Evolutionary conservation across 2,329 filamentous ascomycete genomes (phyloP).

Genomic region (Phaeosphaeriaceae sp.): DNA sequence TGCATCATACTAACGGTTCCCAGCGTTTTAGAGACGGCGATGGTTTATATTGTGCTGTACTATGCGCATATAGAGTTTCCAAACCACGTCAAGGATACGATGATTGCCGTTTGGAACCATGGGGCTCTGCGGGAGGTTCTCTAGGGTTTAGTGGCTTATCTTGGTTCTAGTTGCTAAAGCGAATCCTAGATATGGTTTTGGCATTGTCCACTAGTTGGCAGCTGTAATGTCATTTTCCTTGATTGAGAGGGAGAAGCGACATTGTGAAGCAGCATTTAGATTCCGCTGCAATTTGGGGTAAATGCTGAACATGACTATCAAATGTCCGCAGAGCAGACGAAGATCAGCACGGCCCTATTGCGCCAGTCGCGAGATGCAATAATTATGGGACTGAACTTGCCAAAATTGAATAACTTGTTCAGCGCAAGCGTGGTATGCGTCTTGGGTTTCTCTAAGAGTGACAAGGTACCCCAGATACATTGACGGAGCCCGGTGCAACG

Average conservation of each 20-base stretch:
- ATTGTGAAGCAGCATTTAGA: background rate
- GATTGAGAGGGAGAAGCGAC: conserved; percentile 14
- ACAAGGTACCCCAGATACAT: conserved; percentile 19
- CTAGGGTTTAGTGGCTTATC: background rate
- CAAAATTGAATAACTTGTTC: background rate
- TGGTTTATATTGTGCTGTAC: background rate
- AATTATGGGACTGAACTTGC: background rate
- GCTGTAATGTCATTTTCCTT: background rate
- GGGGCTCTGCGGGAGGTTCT: conserved; percentile 13
- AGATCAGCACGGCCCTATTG: too few relatives aligned
- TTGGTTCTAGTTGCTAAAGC: background rate
- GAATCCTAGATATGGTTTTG: too few relatives aligned
- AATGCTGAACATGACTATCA: too few relatives aligned
- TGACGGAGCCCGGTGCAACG: conserved; percentile 6
- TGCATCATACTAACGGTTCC: too few relatives aligned
- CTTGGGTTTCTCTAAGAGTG: background rate
- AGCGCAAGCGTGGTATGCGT: background rate
- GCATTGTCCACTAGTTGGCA: background rate
- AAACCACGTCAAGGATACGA: too few relatives aligned
- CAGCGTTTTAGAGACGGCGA: too few relatives aligned
- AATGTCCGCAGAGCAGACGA: too few relatives aligned
- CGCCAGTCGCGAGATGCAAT: too few relatives aligned
- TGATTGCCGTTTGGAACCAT: background rate
- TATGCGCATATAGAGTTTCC: background rate
- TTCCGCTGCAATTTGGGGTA: too few relatives aligned